Evolutionary conservation across 2,329 filamentous ascomycete species (phyloP), one percentile per base, ranked within the genome.

Genomic region (Aureobasidium lini): DNA sequence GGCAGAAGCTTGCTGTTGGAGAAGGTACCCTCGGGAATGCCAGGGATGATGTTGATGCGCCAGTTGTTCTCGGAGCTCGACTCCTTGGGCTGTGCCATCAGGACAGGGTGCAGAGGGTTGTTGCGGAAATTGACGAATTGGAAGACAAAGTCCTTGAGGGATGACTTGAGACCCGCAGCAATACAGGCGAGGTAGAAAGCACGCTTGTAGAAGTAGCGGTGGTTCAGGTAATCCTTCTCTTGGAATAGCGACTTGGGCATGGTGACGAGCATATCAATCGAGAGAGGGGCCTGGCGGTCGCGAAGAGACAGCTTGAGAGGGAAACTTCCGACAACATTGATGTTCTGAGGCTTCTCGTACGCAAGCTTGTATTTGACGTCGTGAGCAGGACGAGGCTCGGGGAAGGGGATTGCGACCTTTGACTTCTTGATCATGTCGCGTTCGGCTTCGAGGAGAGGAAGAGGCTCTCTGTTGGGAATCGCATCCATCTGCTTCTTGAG

Each of bases 161-260:
- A 75, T 39, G 81, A 77, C 64, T 84, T 84, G 56, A 97, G 76
- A 4, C 82, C 84, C 32, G 84, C 84, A 13, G 90, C 85, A 59
- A 97, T 77, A 64, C 88, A 90, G 36, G 92, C 90, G 53, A 97
- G 77, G 69, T 95, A 97, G 73, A 93, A 97, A 11, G 94, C 89
- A 63, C 92, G 81, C 68, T 96, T 95, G 76, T 96, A 92, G 70
- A 96, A 96, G 75, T 95, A 97, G 62, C 94, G 84, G 77, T 94
- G 82, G 71, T 96, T 91, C 52, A 92, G 80, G 71, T 93, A 96
- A 73, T 99, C 94, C 74, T 97, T 97, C 46, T 95, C 89, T 69
- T 96, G 90, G 67, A 97, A 92, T 11, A 96, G 75, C 1, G 81
- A 67, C 16, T 66, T 73, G 5, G 94, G 93, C 84, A 99, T 95